Percentiles rank a stretch among this genome's conserved stretches.
Evolutionary conservation across 768 basidiomycete species (phyloP).

Genomic region (Leccinum uliginosum): DNA sequence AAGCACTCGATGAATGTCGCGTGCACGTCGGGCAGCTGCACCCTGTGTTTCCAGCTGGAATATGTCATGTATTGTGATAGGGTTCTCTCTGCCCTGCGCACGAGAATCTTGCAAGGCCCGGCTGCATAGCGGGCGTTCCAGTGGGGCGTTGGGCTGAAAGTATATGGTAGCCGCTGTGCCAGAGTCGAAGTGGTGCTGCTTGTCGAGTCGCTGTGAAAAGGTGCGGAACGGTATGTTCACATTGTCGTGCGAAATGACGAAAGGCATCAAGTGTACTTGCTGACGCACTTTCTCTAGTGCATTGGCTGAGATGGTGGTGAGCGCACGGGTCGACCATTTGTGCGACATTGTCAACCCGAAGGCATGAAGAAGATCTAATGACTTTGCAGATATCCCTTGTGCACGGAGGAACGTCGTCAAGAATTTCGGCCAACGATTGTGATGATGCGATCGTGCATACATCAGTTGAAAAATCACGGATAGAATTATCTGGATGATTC

Average conservation of each 20-base stretch:
- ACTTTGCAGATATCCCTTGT: background rate
- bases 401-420: background rate
- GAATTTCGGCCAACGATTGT: background rate
- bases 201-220: constrained; percentile 36
- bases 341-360: background rate
- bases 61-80: background rate
- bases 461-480: background rate
- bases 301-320: constrained; percentile 1
- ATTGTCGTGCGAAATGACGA: constrained; percentile 1
- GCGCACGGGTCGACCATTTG: background rate
- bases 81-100: background rate
- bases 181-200: constrained; percentile 32
- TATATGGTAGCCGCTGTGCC: constrained; percentile 34
- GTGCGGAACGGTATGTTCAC: constrained; percentile 29
- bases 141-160: constrained; percentile 24
- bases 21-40: too few relatives aligned
- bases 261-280: constrained; percentile 10
- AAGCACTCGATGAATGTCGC: too few relatives aligned
- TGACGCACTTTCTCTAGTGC: background rate
- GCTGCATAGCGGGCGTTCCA: constrained; percentile 16
- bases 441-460: background rate
- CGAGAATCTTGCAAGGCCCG: constrained; percentile 17
- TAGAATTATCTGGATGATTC: too few relatives aligned
- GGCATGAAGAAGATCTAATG: background rate
- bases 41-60: too few relatives aligned